Conservation (phyloP, 2,329 filamentous ascomycete species). For the Aspergillus novoparasiticus region DNA sequence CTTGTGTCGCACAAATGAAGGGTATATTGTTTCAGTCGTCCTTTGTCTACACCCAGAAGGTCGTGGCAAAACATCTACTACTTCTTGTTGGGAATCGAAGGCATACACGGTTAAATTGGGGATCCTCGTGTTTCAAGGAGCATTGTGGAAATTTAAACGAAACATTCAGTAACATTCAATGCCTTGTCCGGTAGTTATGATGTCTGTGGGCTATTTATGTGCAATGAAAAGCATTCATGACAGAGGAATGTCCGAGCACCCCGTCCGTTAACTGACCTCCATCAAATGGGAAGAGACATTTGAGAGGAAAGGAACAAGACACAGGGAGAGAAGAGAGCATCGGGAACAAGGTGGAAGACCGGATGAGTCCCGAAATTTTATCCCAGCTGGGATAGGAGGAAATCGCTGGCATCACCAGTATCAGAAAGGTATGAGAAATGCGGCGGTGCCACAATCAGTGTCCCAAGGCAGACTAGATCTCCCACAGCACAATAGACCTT, state of each 20-base stretch:
- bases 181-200: too few species aligned
- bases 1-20: not conserved
- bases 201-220: not conserved
- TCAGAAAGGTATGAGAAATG: conserved; percentile 10
- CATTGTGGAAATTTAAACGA: not conserved
- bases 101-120: not conserved
- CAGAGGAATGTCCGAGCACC: not conserved
- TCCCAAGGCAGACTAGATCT: conserved; percentile 53
- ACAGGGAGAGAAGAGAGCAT: not conserved
- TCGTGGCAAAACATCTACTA: not conserved
- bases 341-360: not conserved
- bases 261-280: not conserved
- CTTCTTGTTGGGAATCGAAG: too few species aligned
- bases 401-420: conserved; percentile 3
- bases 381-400: conserved; percentile 20
- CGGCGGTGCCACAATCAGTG: conserved; percentile 40
- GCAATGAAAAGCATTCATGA: not conserved
- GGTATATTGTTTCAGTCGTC: not conserved
- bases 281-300: not conserved
- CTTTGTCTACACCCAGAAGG: not conserved
- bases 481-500: conserved; percentile 52
- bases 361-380: not conserved
- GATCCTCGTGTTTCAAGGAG: not conserved
- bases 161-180: not conserved
- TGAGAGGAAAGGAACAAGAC: not conserved